Evolutionary conservation across 129 eudicot species (phyloP).

Genomic region (Flaveria robusta): DNA sequence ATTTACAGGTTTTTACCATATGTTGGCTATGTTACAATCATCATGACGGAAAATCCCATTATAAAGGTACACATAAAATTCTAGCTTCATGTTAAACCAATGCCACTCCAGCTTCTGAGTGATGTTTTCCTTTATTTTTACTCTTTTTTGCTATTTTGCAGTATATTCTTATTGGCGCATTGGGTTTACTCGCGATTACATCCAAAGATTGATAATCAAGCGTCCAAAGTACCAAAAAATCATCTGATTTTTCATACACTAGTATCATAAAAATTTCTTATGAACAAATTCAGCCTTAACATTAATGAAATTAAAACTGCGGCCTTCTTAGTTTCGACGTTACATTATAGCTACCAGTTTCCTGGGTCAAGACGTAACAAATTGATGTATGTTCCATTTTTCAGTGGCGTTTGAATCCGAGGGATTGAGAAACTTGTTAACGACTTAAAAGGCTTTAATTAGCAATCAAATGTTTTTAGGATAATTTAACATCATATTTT

Average conservation of each 20-base stretch:
- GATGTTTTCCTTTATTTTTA: background rate
- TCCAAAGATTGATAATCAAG: constrained; percentile 51
- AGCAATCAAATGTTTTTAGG: background rate
- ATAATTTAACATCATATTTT: background rate
- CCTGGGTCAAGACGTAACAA: background rate
- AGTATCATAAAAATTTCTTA: constrained; percentile 8
- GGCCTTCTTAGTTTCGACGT: constrained; percentile 13
- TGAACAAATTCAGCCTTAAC: constrained; percentile 15
- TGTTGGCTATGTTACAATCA: constrained; percentile 78
- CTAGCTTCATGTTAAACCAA: background rate
- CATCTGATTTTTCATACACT: background rate
- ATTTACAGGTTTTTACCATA: constrained; percentile 81
- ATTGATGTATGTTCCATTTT: background rate
- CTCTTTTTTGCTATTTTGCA: constrained; percentile 39
- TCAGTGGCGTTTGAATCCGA: background rate
- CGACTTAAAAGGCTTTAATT: background rate
- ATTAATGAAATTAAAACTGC: constrained; percentile 8
- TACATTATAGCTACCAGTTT: constrained; percentile 5
- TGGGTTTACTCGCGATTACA: constrained; percentile 67
- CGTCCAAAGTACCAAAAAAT: constrained; percentile 8
- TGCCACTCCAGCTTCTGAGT: constrained; percentile 4
- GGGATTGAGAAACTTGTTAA: background rate
- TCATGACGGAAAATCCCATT: constrained; percentile 77
- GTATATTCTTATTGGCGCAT: constrained; percentile 70
- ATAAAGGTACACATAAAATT: constrained; percentile 52